Conservation (phyloP, 495 filamentous ascomycete genomes). For the Neurospora sp. region DNA sequence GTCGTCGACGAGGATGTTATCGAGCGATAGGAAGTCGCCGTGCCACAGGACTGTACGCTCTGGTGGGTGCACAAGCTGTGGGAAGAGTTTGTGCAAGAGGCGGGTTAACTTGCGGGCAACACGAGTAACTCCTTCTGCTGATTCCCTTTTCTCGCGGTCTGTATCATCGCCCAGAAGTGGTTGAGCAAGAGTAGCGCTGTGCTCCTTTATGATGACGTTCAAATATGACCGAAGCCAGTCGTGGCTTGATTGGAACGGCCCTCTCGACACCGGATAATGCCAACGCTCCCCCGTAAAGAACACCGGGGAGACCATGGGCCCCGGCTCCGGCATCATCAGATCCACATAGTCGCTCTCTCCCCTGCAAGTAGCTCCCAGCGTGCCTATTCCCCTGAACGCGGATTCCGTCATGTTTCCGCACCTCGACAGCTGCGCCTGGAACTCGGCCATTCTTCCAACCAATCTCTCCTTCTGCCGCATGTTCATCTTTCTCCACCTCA, state of each 20-base stretch:
- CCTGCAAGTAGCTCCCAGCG: conserved; percentile 3
- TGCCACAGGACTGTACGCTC: conserved; percentile 36
- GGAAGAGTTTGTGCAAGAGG: conserved; percentile 20
- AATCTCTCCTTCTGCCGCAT: conserved; percentile 27
- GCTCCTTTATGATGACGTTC: conserved; percentile 19
- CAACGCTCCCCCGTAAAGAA: conserved; percentile 19
- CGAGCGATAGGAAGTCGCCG: conserved; percentile 30
- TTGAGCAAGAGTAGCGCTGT: conserved; percentile 7
- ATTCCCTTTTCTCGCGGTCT: conserved; percentile 15
- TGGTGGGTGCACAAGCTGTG: conserved; percentile 9
- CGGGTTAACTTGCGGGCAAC: conserved; percentile 18
- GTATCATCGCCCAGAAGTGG: conserved; percentile 2
- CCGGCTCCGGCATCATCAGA: conserved; percentile 4
- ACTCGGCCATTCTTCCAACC: conserved; percentile 28
- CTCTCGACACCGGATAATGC: conserved; percentile 17
- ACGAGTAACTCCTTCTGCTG: conserved; percentile 14
- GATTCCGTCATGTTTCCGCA: conserved; percentile 13
- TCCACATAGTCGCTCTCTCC: background rate
- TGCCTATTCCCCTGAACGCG: conserved; percentile 30
- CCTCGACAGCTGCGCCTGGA: conserved; percentile 19
- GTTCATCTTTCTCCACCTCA: conserved; percentile 32
- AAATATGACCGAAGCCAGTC: conserved; percentile 22
- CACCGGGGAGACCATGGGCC: conserved; percentile 16
- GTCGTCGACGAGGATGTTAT: conserved; percentile 43
- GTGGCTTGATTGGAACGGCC: conserved; percentile 19